Base-by-base conservation (phyloP, 2,329 filamentous ascomycete genomes). In the Trichoderma semiorbis region DNA sequence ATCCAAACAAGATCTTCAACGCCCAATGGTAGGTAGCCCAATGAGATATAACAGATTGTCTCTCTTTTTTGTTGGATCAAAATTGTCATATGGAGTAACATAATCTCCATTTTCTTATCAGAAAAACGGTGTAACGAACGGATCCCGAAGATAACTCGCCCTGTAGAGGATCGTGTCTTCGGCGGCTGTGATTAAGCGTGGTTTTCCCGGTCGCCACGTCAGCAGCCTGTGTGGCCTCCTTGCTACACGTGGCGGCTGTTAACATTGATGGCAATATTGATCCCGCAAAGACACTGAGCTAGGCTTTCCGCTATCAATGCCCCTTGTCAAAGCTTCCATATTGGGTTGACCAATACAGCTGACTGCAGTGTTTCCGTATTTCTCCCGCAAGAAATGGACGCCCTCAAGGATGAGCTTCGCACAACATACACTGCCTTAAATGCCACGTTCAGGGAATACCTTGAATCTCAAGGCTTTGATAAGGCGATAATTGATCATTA, bases 21-120 rank as follows among this genome's bases (percentile, higher is more conserved):
- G n/a, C n/a, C n/a, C n/a, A n/a, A n/a, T n/a, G n/a, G n/a, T n/a
- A 7, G 16, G 1, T 39, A 18, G 0, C 14, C 36, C 3, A 3
- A 18, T 18, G 16, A 39, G 36, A 39, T 7, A 18, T 1, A 18
- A 18, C 36, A 39, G 3, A 39, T 3, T 3, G 36, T 3, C 36
- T 36, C 1, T 14, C n/a, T 12, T 5, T 34, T 2, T 18, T 39
- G 3, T 39, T 7, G 36, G 6, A 39, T 7, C 36, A 18, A 18
- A 18, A 39, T 3, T 18, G 6, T 18, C 36, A 18, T 8, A 43
- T n/a, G 36, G 1, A 43, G 7, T n/a, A 0, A 10, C 7, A 18
- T 2, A 43, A 10, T 43, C 36, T 43, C 16, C 16, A 43, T 43
- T 43, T 7, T 43, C 16, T 43, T 43, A 43, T 43, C 16, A 39